phyloP scores from a whole-genome alignment of 441 rosid species.

The Jatropha podagrica region DNA sequence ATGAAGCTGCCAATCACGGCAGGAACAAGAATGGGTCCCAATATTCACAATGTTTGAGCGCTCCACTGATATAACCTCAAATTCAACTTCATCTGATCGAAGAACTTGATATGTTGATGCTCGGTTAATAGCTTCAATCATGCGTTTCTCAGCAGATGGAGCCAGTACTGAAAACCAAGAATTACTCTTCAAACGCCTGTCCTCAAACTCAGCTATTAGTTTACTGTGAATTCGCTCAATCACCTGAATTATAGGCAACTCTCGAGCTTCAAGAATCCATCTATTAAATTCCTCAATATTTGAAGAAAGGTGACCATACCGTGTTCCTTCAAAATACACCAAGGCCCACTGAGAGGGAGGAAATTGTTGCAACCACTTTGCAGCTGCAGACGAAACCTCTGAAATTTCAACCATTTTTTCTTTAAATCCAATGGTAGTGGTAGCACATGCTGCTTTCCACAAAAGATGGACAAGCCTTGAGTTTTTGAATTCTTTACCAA shows the following conservation, averaged over 20 bases:
- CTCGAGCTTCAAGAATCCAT: slow-evolving; percentile 58
- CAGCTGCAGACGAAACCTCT: slow-evolving; percentile 51
- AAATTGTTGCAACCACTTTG: slow-evolving; percentile 50
- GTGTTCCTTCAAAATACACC: slow-evolving; percentile 42
- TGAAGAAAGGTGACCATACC: slow-evolving; percentile 51
- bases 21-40: slow-evolving; percentile 47
- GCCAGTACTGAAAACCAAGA: slow-evolving; percentile 48
- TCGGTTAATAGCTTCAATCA: slow-evolving; percentile 41
- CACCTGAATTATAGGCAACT: slow-evolving; percentile 54
- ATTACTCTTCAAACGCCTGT: slow-evolving; percentile 37
- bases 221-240: slow-evolving; percentile 47
- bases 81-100: slow-evolving; percentile 63
- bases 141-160: slow-evolving; percentile 49
- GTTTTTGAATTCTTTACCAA: slow-evolving; percentile 57
- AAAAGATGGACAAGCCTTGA: slow-evolving; percentile 51
- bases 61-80: slow-evolving; percentile 50
- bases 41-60: slow-evolving; percentile 56
- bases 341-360: slow-evolving; percentile 51
- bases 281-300: slow-evolving; percentile 49
- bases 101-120: slow-evolving; percentile 50
- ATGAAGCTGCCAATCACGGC: slow-evolving; percentile 57
- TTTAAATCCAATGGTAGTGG: slow-evolving; percentile 40
- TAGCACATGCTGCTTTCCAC: slow-evolving; percentile 60
- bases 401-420: slow-evolving; percentile 51
- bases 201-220: slow-evolving; percentile 48